Conservation (phyloP, 768 basidiomycete genomes). For the Hydnum rufescens region DNA sequence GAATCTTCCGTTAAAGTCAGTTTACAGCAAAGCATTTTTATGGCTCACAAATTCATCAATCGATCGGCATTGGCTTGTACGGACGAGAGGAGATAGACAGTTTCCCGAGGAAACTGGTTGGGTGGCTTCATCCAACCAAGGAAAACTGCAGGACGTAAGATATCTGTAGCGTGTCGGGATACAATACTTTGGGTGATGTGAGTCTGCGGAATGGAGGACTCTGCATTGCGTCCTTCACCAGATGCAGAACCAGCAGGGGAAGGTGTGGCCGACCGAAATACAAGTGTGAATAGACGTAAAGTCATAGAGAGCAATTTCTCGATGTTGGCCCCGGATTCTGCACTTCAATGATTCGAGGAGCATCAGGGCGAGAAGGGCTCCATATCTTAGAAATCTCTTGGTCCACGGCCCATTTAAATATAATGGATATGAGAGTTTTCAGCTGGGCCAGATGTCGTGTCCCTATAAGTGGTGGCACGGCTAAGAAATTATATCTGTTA, state of each 20-base stretch:
- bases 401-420: constrained; percentile 53
- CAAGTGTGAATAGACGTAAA: too few relatives aligned
- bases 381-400: constrained; percentile 29
- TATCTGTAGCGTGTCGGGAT: constrained; percentile 34
- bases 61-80: too few relatives aligned
- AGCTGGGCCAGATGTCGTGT: constrained; percentile 44
- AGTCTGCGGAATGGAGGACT: constrained; percentile 27
- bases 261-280: too few relatives aligned
- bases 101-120: too few relatives aligned
- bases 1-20: too few relatives aligned
- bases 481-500: background rate
- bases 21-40: too few relatives aligned
- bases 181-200: constrained; percentile 39
- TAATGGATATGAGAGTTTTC: constrained; percentile 42
- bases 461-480: constrained; percentile 28
- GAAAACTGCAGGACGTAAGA: constrained; percentile 38
- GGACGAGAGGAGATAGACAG: too few relatives aligned
- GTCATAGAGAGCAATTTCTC: too few relatives aligned
- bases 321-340: too few relatives aligned
- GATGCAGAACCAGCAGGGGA: background rate
- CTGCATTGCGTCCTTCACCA: constrained; percentile 14
- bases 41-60: too few relatives aligned
- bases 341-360: too few relatives aligned
- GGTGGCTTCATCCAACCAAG: constrained; percentile 35
- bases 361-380: constrained; percentile 21